A percentile compares a stretch with the other conserved stretches of the same genome.
phyloP scores from a whole-genome alignment of 140 eudicot genomes.

The Flaveria floridana region DNA sequence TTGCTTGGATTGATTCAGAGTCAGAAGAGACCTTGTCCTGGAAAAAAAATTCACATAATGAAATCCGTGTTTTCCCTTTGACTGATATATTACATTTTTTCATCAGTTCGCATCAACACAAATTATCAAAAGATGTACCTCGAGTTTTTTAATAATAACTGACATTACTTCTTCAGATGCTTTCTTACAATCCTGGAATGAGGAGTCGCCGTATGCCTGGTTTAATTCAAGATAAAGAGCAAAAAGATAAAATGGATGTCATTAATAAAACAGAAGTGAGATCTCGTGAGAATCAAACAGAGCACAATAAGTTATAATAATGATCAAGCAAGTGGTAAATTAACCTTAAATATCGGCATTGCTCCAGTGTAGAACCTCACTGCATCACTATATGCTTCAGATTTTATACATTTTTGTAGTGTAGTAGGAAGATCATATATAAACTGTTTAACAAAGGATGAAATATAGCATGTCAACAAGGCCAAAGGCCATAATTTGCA shows the following conservation, averaged over 20 bases:
- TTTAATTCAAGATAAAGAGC: constrained; percentile 21
- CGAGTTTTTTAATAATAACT: constrained; percentile 67
- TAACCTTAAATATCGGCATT: constrained; percentile 93
- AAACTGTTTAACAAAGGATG: constrained; percentile 66
- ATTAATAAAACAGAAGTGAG: constrained; percentile 12
- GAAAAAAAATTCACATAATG: constrained; percentile 29
- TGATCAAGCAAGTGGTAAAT: constrained; percentile 14
- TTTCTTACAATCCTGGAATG: constrained; percentile 90
- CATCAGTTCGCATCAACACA: background rate
- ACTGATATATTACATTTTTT: constrained; percentile 5
- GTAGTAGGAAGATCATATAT: constrained; percentile 93
- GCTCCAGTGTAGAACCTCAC: constrained; percentile 97
- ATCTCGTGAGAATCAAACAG: constrained; percentile 1
- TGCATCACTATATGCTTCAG: constrained; percentile 97
- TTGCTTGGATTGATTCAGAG: constrained; percentile 93
- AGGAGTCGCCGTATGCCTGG: constrained; percentile 93
- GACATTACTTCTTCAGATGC: constrained; percentile 85
- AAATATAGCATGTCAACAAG: constrained; percentile 42
- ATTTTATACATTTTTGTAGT: constrained; percentile 82
- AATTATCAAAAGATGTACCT: constrained; percentile 46
- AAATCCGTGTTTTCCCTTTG: constrained; percentile 17
- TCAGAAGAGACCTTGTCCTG: constrained; percentile 94
- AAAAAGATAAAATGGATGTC: constrained; percentile 13
- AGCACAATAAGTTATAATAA: constrained; percentile 11
- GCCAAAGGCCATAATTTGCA: constrained; percentile 34